Evolutionary conservation across 2,329 filamentous ascomycete genomes (phyloP), one percentile per base, ranked within the genome.

Genomic region (Colletotrichum phormii): DNA sequence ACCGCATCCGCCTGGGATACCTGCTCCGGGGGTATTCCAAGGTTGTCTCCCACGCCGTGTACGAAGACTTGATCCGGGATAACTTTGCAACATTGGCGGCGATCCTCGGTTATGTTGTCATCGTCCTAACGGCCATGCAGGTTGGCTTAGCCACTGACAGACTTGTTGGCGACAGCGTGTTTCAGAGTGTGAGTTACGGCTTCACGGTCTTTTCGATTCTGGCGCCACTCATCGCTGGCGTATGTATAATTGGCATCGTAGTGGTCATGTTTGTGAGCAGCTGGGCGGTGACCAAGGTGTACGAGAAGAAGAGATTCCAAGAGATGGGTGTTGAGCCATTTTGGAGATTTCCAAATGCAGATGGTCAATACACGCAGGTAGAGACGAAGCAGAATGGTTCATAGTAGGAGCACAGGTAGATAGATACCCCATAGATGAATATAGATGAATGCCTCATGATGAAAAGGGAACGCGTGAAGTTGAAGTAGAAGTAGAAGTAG

Each of bases 41-140:
- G 35, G 71, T 73, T 4, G 68, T 55, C 24, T 71, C 71, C 1
- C 67, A 72, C n/a, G 68, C 71, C n/a, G 57, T 73, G 4, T 73
- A 73, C 35, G 71, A 71, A 57, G 71, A 73, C 22, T 54, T 73
- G 58, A 29, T 73, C 5, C 67, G 58, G 55, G 71, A 73, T 15
- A 73, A 73, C 31, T 73, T 73, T 24, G 67, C 55, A 15, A 62
- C 63, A 37, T 53, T 73, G 29, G 67, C 67, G 26, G 71, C 62
- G 49, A 49, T 72, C 4, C 71, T 73, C 13, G 71, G 71, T 72
- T 88, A 85, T 74, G 75, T 87, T 24, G 82, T 81, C 51, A 75
- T 89, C 18, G 79, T 87, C 22, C 78, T 89, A 37, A 84, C 84
- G 3, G 86, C 86, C 0, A 86, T 89, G 84, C 86, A 89, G 77